Evolutionary conservation across 2,329 filamentous ascomycete species (phyloP).

Genomic region (Metarhizium sp.): DNA sequence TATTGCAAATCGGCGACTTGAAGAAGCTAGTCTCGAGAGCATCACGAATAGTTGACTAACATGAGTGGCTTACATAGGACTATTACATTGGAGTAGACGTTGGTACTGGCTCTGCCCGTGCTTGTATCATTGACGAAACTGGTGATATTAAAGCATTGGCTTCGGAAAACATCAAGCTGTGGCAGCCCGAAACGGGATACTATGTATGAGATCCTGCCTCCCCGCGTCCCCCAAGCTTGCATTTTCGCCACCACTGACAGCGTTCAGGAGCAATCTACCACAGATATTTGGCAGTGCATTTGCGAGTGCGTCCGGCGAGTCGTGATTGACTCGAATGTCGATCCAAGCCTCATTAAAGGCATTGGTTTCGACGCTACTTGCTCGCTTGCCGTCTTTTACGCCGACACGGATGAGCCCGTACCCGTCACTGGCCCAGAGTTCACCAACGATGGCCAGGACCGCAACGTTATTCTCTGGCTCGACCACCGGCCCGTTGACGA

Average conservation of each 20-base stretch:
- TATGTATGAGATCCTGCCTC: constrained; percentile 45
- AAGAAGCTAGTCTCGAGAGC: not conserved
- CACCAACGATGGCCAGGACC: constrained; percentile 64
- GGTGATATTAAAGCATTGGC: constrained; percentile 78
- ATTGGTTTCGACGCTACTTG: constrained; percentile 99
- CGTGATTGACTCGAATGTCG: constrained; percentile 70
- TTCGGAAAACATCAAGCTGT: constrained; percentile 68
- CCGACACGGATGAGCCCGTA: constrained; percentile 84
- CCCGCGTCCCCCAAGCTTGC: not conserved
- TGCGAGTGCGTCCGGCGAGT: constrained; percentile 79
- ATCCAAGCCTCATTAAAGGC: constrained; percentile 67
- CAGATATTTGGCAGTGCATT: constrained; percentile 93
- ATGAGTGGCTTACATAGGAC: constrained; percentile 26
- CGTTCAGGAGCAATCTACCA: constrained; percentile 83
- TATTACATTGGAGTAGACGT: constrained; percentile 85
- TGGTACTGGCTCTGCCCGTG: constrained; percentile 87
- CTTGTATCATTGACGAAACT: constrained; percentile 86
- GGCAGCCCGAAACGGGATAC: constrained; percentile 67
- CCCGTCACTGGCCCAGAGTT: constrained; percentile 86
- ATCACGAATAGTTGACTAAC: constrained; percentile 8
- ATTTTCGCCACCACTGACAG: constrained; percentile 6
- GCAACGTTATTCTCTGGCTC: constrained; percentile 95
- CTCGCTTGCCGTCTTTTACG: constrained; percentile 82
- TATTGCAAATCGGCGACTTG: no score
- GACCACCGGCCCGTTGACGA: constrained; percentile 89